A percentile compares a stretch with the other conserved stretches of the same genome.
Conservation (phyloP, 805 yeast species). For the Kodamaea lidongshanica region DNA sequence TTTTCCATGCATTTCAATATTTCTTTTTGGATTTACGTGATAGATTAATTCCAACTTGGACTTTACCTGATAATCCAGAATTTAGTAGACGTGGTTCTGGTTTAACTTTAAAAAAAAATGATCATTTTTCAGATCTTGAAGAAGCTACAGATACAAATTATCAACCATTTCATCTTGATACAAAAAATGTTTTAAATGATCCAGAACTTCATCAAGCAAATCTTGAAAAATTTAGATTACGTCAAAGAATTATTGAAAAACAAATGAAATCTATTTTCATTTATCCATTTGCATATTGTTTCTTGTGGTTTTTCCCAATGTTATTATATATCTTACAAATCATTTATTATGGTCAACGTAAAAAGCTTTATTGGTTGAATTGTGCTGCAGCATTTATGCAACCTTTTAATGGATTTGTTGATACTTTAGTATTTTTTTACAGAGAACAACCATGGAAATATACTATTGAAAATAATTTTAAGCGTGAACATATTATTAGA, state of each 20-base stretch:
- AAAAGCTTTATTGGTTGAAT: conserved; percentile 57
- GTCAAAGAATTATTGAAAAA: conserved; percentile 62
- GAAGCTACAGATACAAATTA: conserved; percentile 12
- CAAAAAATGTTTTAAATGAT: conserved; percentile 20
- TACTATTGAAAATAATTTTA: conserved; percentile 35
- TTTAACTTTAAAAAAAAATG: conserved; percentile 13
- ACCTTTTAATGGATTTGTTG: conserved; percentile 75
- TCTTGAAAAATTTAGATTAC: conserved; percentile 51
- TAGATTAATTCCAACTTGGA: conserved; percentile 21
- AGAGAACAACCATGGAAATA: conserved; percentile 77
- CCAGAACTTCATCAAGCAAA: conserved; percentile 53
- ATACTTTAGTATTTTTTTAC: conserved; percentile 65
- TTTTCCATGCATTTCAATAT: conserved; percentile 28
- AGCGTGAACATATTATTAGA: conserved; percentile 25
- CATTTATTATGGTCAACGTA: conserved; percentile 39
- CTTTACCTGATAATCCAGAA: conserved; percentile 18
- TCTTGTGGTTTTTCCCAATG: conserved; percentile 79
- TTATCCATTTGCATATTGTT: conserved; percentile 76
- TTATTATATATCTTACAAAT: conserved; percentile 56
- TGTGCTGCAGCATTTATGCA: conserved; percentile 69
- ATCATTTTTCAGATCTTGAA: conserved; percentile 16
- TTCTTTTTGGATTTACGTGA: conserved; percentile 20
- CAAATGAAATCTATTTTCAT: conserved; percentile 77
- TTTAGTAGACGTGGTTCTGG: conserved; percentile 2
- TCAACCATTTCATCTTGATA: conserved; percentile 12